Base-by-base conservation (phyloP, 2,329 filamentous ascomycete genomes). In the Fonsecaea erecta region DNA sequence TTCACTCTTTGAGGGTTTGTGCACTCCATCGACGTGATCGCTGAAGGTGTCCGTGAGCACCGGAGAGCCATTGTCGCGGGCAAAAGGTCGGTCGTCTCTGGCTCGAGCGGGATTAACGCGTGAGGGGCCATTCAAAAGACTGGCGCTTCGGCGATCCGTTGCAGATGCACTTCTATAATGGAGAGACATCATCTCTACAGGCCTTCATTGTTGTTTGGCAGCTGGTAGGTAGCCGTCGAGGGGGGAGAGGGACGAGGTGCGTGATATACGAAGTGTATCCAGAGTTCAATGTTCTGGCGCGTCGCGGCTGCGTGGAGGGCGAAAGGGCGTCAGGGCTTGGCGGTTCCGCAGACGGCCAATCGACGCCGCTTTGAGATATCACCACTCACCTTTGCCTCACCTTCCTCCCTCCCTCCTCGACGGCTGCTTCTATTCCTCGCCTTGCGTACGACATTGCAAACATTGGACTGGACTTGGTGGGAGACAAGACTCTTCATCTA, bases 141-240 rank as follows among this genome's bases (percentile, higher is more conserved):
- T 59, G 26, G 69, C 26, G 43, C 64, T 69, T 28, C 69, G 66
- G 51, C 70, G 69, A 16, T 73, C 70, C 35, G 70, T 67, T 26
- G 70, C 69, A 32, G 71, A 73, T 32, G 69, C 71, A 60, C 68
- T 73, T 60, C 71, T 65, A 56, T 69, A 70, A 63, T 73, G 71
- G 34, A 66, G 28, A 46, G 71, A 71, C 30, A 61, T 69, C 71
- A 73, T 73, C n/a, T 32, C 40, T 30, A 18, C 55, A 46, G 35
- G 2, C 32, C 34, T 9, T 60, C 67, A 65, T 65, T 51, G 53
- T 65, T 60, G 52, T 30, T n/a, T 26, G 32, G 9, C 18, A 24
- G 16, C 9, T 16, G 26, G 43, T 24, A 48, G 9, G 18, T 16
- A 24, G 18, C 21, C 24, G 43, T 4, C 8, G 43, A 48, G 3